These are phyloP conservation scores for Ophiostoma novo-ulmi DNA, from an alignment of 2,329 filamentous ascomycete species.

Conservation along the genomic window DNA sequence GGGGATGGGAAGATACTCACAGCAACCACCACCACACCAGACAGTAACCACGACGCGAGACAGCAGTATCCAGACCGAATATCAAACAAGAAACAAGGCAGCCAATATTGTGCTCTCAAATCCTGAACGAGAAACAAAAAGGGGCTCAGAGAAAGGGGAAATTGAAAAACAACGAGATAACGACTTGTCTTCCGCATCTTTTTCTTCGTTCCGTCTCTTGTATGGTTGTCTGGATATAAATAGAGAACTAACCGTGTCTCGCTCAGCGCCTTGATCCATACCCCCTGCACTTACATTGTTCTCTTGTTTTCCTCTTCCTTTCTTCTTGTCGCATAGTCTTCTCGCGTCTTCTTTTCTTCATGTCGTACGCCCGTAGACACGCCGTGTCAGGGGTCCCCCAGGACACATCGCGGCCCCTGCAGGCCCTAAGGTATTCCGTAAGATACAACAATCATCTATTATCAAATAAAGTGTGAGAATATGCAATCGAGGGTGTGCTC, in stretches of 20 bases:
- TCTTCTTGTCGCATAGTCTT: not conserved
- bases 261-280: not conserved
- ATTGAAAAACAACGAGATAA: slow-evolving; percentile 6
- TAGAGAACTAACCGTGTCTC: not conserved
- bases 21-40: not conserved
- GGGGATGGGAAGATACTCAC: slow-evolving; percentile 2
- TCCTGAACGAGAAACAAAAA: not conserved
- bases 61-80: not conserved
- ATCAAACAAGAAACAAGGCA: slow-evolving; percentile 2
- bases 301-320: not conserved
- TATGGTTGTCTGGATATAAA: slow-evolving; percentile 1
- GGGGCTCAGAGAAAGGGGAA: not conserved
- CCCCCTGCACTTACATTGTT: not conserved
- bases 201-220: slow-evolving; percentile 20
- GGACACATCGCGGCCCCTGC: slow-evolving; percentile 19
- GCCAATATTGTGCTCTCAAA: not conserved
- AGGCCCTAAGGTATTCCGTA: not conserved
- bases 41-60: not conserved
- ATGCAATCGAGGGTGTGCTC: not conserved
- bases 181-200: slow-evolving; percentile 19
- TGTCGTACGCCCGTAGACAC: slow-evolving; percentile 1
- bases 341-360: not conserved
- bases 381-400: slow-evolving; percentile 14
- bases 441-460: not conserved
- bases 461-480: not conserved